Conservation (phyloP, 768 basidiomycete species). For the Cyclocybe cylindracea region DNA sequence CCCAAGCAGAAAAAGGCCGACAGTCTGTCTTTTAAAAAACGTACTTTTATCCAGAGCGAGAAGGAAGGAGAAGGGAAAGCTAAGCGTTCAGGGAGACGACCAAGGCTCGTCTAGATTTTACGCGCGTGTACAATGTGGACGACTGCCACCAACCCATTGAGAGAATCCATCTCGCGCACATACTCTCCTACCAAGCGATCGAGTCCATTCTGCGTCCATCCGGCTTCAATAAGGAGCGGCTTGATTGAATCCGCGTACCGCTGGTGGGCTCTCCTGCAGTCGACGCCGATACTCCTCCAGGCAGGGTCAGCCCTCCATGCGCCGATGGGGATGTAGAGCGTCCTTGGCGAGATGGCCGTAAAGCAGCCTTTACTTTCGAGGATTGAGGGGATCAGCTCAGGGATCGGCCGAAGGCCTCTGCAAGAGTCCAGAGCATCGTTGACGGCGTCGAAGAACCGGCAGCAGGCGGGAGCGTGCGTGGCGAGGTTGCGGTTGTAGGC, state of each 20-base stretch:
- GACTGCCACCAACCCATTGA: conserved; percentile 47
- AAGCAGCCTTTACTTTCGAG: conserved; percentile 42
- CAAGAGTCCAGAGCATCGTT: conserved; percentile 29
- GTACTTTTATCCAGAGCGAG: neutral
- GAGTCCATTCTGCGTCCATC: conserved; percentile 35
- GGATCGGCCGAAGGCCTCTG: conserved; percentile 40
- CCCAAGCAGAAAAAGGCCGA: too few species aligned
- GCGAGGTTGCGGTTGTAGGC: conserved; percentile 33
- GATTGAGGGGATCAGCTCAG: conserved; percentile 35
- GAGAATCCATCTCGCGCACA: conserved; percentile 44
- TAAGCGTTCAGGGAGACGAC: neutral
- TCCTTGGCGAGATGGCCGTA: conserved; percentile 32
- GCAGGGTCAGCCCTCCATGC: conserved; percentile 43
- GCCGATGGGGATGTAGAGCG: conserved; percentile 55
- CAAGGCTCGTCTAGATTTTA: conserved; percentile 13
- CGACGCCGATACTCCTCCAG: conserved; percentile 40
- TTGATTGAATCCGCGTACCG: conserved; percentile 50
- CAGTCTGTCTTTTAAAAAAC: too few species aligned
- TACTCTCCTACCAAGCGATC: conserved; percentile 40
- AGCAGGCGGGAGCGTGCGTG: conserved; percentile 40
- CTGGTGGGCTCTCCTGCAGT: conserved; percentile 37
- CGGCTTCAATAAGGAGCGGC: conserved; percentile 46
- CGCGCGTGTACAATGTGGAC: conserved; percentile 53
- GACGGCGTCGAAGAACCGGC: conserved; percentile 39
- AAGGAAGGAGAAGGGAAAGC: neutral